These are phyloP conservation scores for Mycena polygramma DNA, from an alignment of 768 basidiomycete genomes.

Conservation along the genomic window DNA sequence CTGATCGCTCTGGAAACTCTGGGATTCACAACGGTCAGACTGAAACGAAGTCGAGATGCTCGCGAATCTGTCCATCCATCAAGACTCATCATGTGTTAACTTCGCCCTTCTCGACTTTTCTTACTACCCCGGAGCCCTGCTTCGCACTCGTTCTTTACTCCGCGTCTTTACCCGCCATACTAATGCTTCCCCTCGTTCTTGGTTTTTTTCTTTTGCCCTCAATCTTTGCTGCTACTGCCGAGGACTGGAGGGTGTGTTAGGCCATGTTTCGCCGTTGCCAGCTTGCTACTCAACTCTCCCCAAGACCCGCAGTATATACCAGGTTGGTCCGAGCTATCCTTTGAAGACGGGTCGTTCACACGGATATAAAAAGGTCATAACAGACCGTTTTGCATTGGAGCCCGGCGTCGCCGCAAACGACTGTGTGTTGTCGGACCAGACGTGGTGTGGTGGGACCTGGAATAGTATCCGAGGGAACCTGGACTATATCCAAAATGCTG, in stretches of 20 bases:
- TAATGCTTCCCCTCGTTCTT: slow-evolving; percentile 43
- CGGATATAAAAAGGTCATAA: slow-evolving; percentile 60
- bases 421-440: slow-evolving; percentile 72
- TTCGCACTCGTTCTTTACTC: slow-evolving; percentile 15
- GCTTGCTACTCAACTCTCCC: not conserved
- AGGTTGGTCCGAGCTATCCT: slow-evolving; percentile 47
- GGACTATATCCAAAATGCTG: slow-evolving; percentile 88
- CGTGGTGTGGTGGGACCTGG: slow-evolving; percentile 93
- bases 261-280: not conserved
- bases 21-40: too few species aligned
- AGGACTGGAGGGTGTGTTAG: slow-evolving; percentile 72
- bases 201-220: slow-evolving; percentile 41
- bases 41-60: too few species aligned
- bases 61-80: too few species aligned
- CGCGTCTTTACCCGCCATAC: slow-evolving; percentile 35
- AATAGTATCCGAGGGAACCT: slow-evolving; percentile 74
- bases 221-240: slow-evolving; percentile 71
- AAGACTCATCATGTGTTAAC: too few species aligned
- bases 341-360: too few species aligned
- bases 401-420: slow-evolving; percentile 61
- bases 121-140: not conserved
- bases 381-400: slow-evolving; percentile 83
- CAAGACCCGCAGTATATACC: slow-evolving; percentile 78
- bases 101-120: too few species aligned
- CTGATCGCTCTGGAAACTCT: too few species aligned